Evolutionary conservation across 2,329 filamentous ascomycete species (phyloP).

Genomic region (Aspergillus felis): DNA sequence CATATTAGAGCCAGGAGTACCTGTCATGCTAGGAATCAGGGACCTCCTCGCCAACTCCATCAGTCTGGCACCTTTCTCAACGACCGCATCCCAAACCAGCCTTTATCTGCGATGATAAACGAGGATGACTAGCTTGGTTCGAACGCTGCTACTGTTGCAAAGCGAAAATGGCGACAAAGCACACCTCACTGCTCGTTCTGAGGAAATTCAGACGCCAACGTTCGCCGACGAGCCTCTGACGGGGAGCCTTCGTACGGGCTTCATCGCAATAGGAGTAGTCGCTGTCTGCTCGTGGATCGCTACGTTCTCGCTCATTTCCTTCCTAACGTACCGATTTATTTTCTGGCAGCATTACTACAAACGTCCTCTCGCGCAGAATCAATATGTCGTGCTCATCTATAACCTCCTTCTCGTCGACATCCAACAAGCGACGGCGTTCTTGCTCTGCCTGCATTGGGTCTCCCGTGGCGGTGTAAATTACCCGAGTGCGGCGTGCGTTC

Average conservation of each 20-base stretch:
- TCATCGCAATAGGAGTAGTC: slow-evolving; percentile 45
- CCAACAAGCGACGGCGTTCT: slow-evolving; percentile 47
- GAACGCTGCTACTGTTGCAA: neutral
- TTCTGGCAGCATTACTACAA: slow-evolving; percentile 48
- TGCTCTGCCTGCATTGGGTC: slow-evolving; percentile 45
- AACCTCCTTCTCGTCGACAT: slow-evolving; percentile 50
- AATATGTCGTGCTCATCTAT: slow-evolving; percentile 51
- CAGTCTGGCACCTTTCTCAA: neutral
- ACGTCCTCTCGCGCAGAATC: slow-evolving; percentile 48
- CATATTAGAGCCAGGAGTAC: neutral
- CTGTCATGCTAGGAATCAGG: neutral
- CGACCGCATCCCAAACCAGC: neutral
- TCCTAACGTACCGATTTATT: slow-evolving; percentile 48
- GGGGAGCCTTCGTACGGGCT: slow-evolving; percentile 36
- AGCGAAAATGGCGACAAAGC: neutral
- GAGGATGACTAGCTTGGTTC: neutral
- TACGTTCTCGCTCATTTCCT: slow-evolving; percentile 32
- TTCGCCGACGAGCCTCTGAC: slow-evolving; percentile 7
- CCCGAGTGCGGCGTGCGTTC: slow-evolving; percentile 44
- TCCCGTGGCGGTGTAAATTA: slow-evolving; percentile 39
- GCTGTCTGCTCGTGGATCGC: slow-evolving; percentile 40
- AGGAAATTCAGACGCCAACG: neutral
- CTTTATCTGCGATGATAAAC: neutral
- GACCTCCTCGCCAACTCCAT: neutral
- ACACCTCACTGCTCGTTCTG: neutral